Base-by-base conservation (phyloP, 768 basidiomycete genomes). In the Stropharia rugosoannulata region DNA sequence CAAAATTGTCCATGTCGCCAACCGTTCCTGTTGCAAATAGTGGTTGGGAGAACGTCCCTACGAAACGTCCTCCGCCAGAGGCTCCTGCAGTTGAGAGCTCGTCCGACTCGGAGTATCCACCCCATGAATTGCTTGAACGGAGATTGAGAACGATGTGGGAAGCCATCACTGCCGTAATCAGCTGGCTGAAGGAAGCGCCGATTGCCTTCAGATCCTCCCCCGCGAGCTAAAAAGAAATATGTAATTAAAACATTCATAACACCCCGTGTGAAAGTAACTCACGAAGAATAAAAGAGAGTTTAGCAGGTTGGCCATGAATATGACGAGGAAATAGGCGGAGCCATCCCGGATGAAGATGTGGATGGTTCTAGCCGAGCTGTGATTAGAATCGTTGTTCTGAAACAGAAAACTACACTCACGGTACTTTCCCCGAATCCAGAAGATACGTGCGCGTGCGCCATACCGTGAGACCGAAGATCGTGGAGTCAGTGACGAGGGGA, bases 111-210 rank as follows among this genome's bases (percentile, higher is more conserved):
- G 60, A 8, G 40, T 43, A 44, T 12, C 43, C 27, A 1, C 29
- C 29, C 45, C 45, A 46, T 25, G 45, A 46, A 37, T 22, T 32
- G 16, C 42, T 43, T 9, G 41, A 35, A 12, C 70, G 70, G 19
- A 70, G 66, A 52, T 68, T 71, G 37, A 71, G 61, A 10, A 70
- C 64, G 8, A 71, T 65, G 2, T 68, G 67, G 16, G 70, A 69
- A 11, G 70, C 58, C 65, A 71, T 67, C 1, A 60, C 55, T 10
- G 66, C 51, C 5, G 68, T 70, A 9, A 71, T 62, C 19, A 67
- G 58, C 47, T 70, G 70, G 29, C 66, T 68, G 58, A 71, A 70
- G 0, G 68, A 68, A 9, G 70, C 70, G 10, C 68, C 70, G 29
- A 70, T 63, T 3, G 67, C 67, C 52, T 70, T 70, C 5, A 71